Evolutionary conservation across 352 stramenopile species (phyloP).

Genomic region (Phytophthora macrochlamydospora): DNA sequence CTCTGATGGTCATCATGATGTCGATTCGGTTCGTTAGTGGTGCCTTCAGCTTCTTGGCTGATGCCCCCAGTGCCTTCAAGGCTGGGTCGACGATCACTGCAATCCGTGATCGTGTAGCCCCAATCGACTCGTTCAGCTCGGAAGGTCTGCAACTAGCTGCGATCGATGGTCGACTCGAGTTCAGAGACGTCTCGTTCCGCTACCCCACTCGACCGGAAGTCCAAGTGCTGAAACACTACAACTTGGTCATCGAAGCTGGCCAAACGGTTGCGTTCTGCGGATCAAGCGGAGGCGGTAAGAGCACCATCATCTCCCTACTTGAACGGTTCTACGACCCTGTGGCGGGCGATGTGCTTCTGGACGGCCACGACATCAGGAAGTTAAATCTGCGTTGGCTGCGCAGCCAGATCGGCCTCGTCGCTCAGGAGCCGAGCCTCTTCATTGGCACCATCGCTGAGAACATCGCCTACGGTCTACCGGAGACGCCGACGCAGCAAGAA

Average conservation of each 20-base stretch:
- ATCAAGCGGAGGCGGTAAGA: conserved; percentile 53
- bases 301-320: conserved; percentile 44
- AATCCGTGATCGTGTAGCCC: conserved; percentile 30
- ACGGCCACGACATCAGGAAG: conserved; percentile 70
- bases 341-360: conserved; percentile 61
- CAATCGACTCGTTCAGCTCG: conserved; percentile 48
- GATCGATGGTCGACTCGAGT: conserved; percentile 48
- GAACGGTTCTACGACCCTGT: conserved; percentile 75
- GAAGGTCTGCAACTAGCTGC: conserved; percentile 15
- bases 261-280: conserved; percentile 66
- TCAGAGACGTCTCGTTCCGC: conserved; percentile 69
- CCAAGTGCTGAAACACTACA: conserved; percentile 80
- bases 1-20: conserved; percentile 64
- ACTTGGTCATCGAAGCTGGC: conserved; percentile 74
- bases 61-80: conserved; percentile 77
- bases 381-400: conserved; percentile 70
- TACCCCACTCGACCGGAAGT: conserved; percentile 70
- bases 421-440: conserved; percentile 64
- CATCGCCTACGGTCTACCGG: conserved; percentile 50
- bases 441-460: conserved; percentile 67
- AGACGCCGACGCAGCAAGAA: conserved; percentile 48
- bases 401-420: conserved; percentile 60
- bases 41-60: conserved; percentile 25
- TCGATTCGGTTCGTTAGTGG: conserved; percentile 33
- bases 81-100: conserved; percentile 37